Evolutionary conservation across 2,329 filamentous ascomycete species (phyloP).

Genomic region (Piedraia hortae): DNA sequence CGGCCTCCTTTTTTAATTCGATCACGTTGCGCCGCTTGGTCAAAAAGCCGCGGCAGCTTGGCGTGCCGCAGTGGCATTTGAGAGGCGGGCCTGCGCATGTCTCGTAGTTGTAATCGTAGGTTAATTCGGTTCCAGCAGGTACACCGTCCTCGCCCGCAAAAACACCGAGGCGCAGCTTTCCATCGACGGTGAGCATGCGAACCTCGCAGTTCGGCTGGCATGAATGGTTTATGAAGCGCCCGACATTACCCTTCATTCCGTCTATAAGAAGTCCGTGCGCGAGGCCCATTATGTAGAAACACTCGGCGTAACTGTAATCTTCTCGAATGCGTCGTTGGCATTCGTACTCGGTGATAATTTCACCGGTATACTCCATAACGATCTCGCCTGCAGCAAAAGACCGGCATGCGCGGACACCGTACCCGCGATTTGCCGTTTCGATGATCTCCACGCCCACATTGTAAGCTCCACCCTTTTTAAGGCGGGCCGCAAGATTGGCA

Average conservation of each 20-base stretch:
- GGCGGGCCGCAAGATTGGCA: conserved; percentile 45
- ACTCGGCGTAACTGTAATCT: conserved; percentile 84
- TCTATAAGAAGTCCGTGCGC: conserved; percentile 98
- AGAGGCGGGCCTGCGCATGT: conserved; percentile 17
- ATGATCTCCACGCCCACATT: conserved; percentile 86
- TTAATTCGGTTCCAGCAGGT: conserved; percentile 83
- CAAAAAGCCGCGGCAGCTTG: conserved; percentile 32
- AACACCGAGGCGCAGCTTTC: conserved; percentile 83
- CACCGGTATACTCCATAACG: conserved; percentile 93
- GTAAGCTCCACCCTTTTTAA: conserved; percentile 52
- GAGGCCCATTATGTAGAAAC: conserved; percentile 96
- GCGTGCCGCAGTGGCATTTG: conserved; percentile 32
- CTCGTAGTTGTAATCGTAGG: conserved; percentile 67
- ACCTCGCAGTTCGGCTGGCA: conserved; percentile 74
- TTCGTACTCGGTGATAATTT: conserved; percentile 87
- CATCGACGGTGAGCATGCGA: conserved; percentile 75
- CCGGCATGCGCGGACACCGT: conserved; percentile 73
- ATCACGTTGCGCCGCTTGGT: conserved; percentile 9
- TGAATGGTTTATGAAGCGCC: conserved; percentile 92
- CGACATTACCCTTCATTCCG: conserved; percentile 81
- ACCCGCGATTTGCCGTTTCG: conserved; percentile 67
- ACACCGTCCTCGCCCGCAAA: conserved; percentile 79
- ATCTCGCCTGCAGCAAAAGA: conserved; percentile 75
- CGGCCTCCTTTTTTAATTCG: conserved; percentile 10
- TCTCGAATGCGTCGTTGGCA: conserved; percentile 84